phyloP scores from a whole-genome alignment of 2,329 filamentous ascomycete species.

The Chaetomium sp. region DNA sequence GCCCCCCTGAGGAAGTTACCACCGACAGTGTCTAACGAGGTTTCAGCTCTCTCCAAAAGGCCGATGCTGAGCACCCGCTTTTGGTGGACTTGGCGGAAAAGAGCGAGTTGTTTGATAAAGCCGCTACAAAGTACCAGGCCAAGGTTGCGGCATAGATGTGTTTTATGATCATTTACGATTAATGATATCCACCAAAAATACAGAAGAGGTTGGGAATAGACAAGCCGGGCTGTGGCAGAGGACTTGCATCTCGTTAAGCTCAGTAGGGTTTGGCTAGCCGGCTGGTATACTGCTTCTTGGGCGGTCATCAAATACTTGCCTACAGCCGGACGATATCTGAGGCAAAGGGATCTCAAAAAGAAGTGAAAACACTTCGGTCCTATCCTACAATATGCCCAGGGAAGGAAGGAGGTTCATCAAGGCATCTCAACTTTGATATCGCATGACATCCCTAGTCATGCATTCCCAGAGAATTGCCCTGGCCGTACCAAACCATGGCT shows the following conservation, averaged over 20 bases:
- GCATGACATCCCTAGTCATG: background rate
- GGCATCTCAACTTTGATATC: background rate
- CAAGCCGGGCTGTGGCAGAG: background rate
- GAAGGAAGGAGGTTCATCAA: background rate
- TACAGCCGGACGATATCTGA: background rate
- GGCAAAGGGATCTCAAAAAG: too few relatives aligned
- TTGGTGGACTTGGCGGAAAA: constrained; percentile 79
- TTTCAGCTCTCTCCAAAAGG: constrained; percentile 56
- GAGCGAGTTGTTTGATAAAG: constrained; percentile 82
- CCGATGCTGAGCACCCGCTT: constrained; percentile 68
- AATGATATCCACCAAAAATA: constrained; percentile 25
- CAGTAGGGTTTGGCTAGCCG: background rate
- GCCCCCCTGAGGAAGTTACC: constrained; percentile 33
- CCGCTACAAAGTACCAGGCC: constrained; percentile 81
- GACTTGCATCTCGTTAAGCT: background rate
- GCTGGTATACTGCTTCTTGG: background rate
- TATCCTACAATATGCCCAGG: background rate
- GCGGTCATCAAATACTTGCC: too few relatives aligned
- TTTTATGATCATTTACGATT: constrained; percentile 20
- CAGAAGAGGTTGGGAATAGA: constrained; percentile 8
- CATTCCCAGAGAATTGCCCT: background rate
- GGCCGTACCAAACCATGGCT: background rate
- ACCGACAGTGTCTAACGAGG: constrained; percentile 30
- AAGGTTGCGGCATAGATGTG: constrained; percentile 66
- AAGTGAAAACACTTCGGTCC: background rate